These are phyloP conservation scores for Suillus discolor DNA, from an alignment of 768 basidiomycete species.

Conservation along the genomic window DNA sequence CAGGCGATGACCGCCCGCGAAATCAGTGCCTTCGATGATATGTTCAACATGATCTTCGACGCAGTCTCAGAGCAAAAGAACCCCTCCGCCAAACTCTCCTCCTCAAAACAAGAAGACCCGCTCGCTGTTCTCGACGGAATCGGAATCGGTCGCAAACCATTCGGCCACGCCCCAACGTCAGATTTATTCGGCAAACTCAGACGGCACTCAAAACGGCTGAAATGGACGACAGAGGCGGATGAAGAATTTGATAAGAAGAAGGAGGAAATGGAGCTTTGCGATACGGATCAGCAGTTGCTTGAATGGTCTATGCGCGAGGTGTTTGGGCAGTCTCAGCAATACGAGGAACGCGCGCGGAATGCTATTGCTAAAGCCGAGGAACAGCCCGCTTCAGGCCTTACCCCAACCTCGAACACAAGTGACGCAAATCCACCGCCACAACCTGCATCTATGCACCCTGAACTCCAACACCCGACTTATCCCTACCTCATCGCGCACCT, in stretches of 20 bases:
- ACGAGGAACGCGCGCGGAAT: slow-evolving; percentile 48
- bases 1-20: slow-evolving; percentile 73
- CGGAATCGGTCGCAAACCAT: slow-evolving; percentile 22
- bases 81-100: slow-evolving; percentile 13
- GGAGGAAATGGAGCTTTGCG: slow-evolving; percentile 72
- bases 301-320: slow-evolving; percentile 73
- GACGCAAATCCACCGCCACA: slow-evolving; percentile 13
- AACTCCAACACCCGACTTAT: slow-evolving; percentile 65
- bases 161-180: slow-evolving; percentile 28
- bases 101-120: background rate
- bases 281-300: slow-evolving; percentile 69
- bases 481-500: slow-evolving; percentile 75
- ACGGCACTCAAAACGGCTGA: slow-evolving; percentile 48
- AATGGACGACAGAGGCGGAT: slow-evolving; percentile 53
- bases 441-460: background rate
- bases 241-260: slow-evolving; percentile 67
- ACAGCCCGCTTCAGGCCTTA: slow-evolving; percentile 1
- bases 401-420: background rate
- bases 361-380: slow-evolving; percentile 32
- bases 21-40: slow-evolving; percentile 65
- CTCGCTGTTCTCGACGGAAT: slow-evolving; percentile 10
- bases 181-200: slow-evolving; percentile 62
- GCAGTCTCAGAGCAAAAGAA: slow-evolving; percentile 43
- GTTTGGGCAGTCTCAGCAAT: slow-evolving; percentile 59
- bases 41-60: slow-evolving; percentile 74